Evolutionary conservation across 192 early-diverging fungal genomes (phyloP), one percentile per base, ranked within the genome.

Genomic region (Globomyces pollinis-pini): DNA sequence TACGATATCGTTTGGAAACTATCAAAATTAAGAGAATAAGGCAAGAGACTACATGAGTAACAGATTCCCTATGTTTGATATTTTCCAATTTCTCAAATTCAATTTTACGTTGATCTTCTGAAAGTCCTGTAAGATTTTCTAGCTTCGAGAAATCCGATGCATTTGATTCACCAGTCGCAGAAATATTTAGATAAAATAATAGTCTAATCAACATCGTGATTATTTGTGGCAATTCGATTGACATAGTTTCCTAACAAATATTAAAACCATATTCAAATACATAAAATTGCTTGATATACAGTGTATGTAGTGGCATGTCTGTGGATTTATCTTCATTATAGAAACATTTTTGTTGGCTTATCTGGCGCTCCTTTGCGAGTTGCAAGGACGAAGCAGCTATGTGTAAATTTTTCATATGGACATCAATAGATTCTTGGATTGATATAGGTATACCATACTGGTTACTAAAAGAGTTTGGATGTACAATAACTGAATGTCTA

Each of bases 11-110:
- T 61, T 91, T 91, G 38, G 78, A 64, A 32, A 74, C 67, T 58
- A 87, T 88, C 15, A 91, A 51, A 5, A 89, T 65, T 3, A 84
- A 56, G 11, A 88, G 35, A 6, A 91, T 42, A 28, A 89, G 85
- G 33, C 74, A 77, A 23, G 86, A 84, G 2, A 89, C 74, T 4
- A 83, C 78, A 50, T 86, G 84, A 15, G 84, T 83, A 23, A 87
- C 80, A 33, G 87, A 79, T 63, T 91, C 86, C 32, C 79, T 79
- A 61, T 90, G 77, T 23, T 80, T 64, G 50, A 75, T 71, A 18
- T 78, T 65, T 38, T 88, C 85, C 0, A 71, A 65, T 55, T 65
- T 50, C 44, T 85, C 78, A 9, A 79, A 36, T 16, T 55, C 53
- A 9, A 38, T 16, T 2, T 47, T 64, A 18, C 50, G 18, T 38